Evolutionary conservation across 2,329 filamentous ascomycete genomes (phyloP).

Genomic region (Trichoderma sp.): DNA sequence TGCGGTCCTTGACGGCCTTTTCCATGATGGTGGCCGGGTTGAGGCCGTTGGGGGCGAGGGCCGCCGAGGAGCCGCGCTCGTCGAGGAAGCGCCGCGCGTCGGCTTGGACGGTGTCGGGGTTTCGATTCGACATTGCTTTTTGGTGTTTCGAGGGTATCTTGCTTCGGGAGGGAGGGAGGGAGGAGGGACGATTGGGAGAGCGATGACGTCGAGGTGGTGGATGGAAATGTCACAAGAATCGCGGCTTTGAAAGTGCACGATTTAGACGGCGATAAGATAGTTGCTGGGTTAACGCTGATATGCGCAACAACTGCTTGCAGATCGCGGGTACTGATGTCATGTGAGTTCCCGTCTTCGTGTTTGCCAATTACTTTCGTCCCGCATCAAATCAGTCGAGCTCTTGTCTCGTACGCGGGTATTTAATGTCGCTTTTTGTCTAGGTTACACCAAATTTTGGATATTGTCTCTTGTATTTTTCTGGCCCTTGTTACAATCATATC

Average conservation of each 20-base stretch:
- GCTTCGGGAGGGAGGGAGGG: neutral
- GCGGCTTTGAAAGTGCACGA: conserved; percentile 26
- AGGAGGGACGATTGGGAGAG: conserved; percentile 24
- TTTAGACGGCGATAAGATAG: conserved; percentile 45
- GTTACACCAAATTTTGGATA: conserved; percentile 3
- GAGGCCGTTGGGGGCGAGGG: conserved; percentile 79
- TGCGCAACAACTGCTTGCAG: neutral
- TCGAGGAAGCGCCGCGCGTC: conserved; percentile 84
- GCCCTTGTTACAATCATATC: neutral
- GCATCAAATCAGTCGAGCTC: neutral
- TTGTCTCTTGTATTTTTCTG: neutral
- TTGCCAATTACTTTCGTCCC: neutral
- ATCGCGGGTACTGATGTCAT: neutral
- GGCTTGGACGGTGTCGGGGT: conserved; percentile 65
- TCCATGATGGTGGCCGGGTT: conserved; percentile 97
- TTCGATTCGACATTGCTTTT: conserved; percentile 42
- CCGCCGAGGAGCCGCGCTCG: conserved; percentile 78
- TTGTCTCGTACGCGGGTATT: neutral
- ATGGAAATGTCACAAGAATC: conserved; percentile 30
- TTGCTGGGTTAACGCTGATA: conserved; percentile 46
- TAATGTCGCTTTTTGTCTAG: neutral
- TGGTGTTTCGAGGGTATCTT: neutral
- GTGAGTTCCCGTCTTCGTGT: conserved; percentile 21
- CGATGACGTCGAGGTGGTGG: conserved; percentile 13
- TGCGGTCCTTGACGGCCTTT: conserved; percentile 92